Conservation (phyloP, 768 basidiomycete genomes). For the Calvatia gigantea region DNA sequence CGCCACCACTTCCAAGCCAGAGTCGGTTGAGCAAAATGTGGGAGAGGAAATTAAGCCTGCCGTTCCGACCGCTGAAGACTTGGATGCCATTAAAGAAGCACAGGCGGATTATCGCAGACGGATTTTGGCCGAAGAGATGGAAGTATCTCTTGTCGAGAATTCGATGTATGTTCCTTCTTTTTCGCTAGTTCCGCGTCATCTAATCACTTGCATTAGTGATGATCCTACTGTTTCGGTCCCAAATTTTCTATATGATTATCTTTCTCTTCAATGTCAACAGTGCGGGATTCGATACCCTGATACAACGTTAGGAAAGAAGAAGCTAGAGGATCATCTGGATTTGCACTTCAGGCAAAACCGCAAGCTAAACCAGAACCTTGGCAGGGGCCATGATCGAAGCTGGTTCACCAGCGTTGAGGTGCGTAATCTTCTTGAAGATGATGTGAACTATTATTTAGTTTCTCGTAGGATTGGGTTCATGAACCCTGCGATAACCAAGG, state of each 20-base stretch:
- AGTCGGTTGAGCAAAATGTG: constrained; percentile 21
- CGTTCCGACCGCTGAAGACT: neutral
- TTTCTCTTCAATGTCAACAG: constrained; percentile 87
- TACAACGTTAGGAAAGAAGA: constrained; percentile 64
- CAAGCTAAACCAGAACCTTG: constrained; percentile 71
- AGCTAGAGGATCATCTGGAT: constrained; percentile 86
- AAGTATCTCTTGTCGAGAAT: constrained; percentile 67
- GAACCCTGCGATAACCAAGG: constrained; percentile 57
- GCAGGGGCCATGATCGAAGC: constrained; percentile 83
- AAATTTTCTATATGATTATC: constrained; percentile 68
- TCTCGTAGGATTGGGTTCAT: constrained; percentile 87
- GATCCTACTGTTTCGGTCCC: constrained; percentile 58
- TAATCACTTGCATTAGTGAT: constrained; percentile 34
- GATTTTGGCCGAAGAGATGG: constrained; percentile 57
- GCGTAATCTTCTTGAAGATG: constrained; percentile 24
- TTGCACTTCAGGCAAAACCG: constrained; percentile 95
- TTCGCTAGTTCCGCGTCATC: neutral
- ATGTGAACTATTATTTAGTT: constrained; percentile 14
- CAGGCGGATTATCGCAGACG: constrained; percentile 55
- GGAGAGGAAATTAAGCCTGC: neutral
- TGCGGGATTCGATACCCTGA: constrained; percentile 88
- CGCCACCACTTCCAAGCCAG: neutral
- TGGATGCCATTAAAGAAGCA: constrained; percentile 35
- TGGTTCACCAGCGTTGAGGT: constrained; percentile 89
- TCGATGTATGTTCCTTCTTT: constrained; percentile 47